A percentile compares a stretch with the other conserved stretches of the same genome.
phyloP scores from a whole-genome alignment of 2,329 filamentous ascomycete genomes.

The Sporothrix humicola region DNA sequence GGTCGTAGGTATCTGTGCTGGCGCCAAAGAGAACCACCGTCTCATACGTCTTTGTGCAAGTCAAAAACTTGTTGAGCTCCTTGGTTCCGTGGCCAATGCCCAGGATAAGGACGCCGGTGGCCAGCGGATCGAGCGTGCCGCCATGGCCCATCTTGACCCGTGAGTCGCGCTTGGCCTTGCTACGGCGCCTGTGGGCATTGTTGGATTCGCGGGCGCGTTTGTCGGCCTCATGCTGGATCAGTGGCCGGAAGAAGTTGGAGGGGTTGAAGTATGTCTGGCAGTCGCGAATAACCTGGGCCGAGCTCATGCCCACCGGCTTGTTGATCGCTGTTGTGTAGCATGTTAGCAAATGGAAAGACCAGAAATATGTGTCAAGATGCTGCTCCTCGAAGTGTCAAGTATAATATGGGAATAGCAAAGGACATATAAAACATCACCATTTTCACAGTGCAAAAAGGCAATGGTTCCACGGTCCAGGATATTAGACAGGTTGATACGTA shows the following conservation, averaged over 20 bases:
- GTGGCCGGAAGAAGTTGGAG: conserved; percentile 77
- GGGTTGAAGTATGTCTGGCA: conserved; percentile 83
- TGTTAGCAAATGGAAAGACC: conserved; percentile 1
- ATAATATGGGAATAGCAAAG: not conserved
- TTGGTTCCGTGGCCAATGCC: conserved; percentile 91
- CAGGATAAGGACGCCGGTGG: conserved; percentile 88
- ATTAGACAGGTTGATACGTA: conserved; percentile 44
- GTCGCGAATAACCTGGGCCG: conserved; percentile 87
- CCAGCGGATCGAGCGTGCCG: conserved; percentile 91
- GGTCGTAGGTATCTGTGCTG: conserved; percentile 91
- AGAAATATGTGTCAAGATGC: not conserved
- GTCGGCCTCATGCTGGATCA: conserved; percentile 64
- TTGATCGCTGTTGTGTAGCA: conserved; percentile 72
- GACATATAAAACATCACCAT: not conserved
- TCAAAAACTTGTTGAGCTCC: conserved; percentile 74
- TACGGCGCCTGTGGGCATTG: conserved; percentile 64
- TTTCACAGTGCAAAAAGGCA: not conserved
- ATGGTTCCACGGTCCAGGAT: not conserved
- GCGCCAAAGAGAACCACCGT: conserved; percentile 87
- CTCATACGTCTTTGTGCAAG: conserved; percentile 93
- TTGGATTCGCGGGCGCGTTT: conserved; percentile 62
- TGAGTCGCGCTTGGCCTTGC: conserved; percentile 61
- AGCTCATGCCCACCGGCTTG: conserved; percentile 86
- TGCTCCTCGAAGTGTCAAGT: too few relatives aligned
- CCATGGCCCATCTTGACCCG: conserved; percentile 96